These are phyloP conservation scores for Houttuynia cordata DNA, from an alignment of 164 flowering plant species.

Conservation along the genomic window DNA sequence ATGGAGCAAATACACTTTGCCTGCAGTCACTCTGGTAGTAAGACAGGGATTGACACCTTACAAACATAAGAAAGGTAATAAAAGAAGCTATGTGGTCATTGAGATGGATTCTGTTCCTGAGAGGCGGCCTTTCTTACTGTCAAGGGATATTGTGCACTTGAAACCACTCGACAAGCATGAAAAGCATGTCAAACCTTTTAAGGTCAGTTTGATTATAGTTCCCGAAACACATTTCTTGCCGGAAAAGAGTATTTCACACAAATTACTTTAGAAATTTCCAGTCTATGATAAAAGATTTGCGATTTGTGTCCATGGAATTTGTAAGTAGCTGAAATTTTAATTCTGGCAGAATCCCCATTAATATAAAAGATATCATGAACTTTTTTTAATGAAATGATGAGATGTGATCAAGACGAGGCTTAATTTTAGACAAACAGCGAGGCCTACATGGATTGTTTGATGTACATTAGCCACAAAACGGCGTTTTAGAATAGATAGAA, in stretches of 20 bases:
- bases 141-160: constrained; percentile 29
- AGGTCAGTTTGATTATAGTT: constrained; percentile 15
- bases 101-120: constrained; percentile 22
- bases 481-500: too few species aligned
- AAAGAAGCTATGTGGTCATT: neutral
- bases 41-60: neutral
- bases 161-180: constrained; percentile 12
- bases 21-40: neutral
- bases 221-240: neutral
- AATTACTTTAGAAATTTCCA: neutral
- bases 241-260: neutral
- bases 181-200: constrained; percentile 9
- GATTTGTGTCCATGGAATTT: too few species aligned
- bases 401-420: too few species aligned
- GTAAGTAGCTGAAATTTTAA: too few species aligned
- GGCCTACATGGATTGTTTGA: too few species aligned
- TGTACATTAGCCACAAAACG: too few species aligned
- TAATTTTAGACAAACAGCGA: too few species aligned
- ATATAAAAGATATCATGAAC: too few species aligned
- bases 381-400: too few species aligned
- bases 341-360: too few species aligned
- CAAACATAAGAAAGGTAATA: neutral
- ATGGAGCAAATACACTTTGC: neutral
- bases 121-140: constrained; percentile 30
- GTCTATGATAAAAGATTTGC: neutral